Conservation (phyloP, 148 eudicot genomes). For the Chenopodium berlandieri region DNA sequence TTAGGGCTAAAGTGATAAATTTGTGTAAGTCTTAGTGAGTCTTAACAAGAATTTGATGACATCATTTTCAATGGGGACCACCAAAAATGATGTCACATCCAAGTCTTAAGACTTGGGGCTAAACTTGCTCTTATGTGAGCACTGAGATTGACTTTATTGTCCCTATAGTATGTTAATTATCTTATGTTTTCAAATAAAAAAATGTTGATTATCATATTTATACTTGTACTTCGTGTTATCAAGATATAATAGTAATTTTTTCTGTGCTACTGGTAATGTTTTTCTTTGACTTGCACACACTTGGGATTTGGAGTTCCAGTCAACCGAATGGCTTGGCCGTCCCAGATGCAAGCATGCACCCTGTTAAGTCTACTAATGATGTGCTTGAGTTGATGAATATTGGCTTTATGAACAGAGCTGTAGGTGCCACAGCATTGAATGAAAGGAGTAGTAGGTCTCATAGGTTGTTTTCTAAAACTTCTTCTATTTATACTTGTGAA, state of each 20-base stretch:
- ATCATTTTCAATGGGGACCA: too few relatives aligned
- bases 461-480: slow-evolving; percentile 46
- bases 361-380: slow-evolving; percentile 80
- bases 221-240: neutral
- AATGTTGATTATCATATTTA: neutral
- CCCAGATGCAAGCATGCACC: slow-evolving; percentile 96
- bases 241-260: neutral
- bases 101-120: too few relatives aligned
- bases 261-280: slow-evolving; percentile 20
- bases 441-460: slow-evolving; percentile 99
- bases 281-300: slow-evolving; percentile 84
- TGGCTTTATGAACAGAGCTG: slow-evolving; percentile 93
- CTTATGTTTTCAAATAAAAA: too few relatives aligned
- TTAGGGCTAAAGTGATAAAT: too few relatives aligned
- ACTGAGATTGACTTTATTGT: neutral
- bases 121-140: neutral
- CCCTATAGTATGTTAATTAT: neutral
- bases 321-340: slow-evolving; percentile 97
- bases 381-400: slow-evolving; percentile 86
- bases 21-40: too few relatives aligned
- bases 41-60: too few relatives aligned
- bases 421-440: slow-evolving; percentile 90
- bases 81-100: too few relatives aligned
- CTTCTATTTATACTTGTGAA: neutral
- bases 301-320: slow-evolving; percentile 87